Base-by-base conservation (phyloP, 2,329 filamentous ascomycete species). In the Pezicula rhizophila region DNA sequence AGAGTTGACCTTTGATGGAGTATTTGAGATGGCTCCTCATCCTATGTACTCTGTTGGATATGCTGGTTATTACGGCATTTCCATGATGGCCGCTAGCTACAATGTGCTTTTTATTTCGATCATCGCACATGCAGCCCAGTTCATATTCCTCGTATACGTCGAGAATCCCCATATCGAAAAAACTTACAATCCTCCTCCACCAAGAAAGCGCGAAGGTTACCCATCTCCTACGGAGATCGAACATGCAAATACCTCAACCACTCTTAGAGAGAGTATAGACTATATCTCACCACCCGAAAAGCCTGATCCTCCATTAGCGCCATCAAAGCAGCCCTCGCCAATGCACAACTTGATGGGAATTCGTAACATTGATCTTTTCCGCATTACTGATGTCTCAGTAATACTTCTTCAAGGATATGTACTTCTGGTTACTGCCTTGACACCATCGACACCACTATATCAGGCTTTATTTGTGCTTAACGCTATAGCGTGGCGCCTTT, bases 11-110 rank as follows among this genome's bases (percentile, higher is more conserved):
- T 99, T 99, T 68, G 93, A 99, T 65, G 93, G 93, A 49, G 93
- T 99, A 54, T 99, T 97, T 66, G 93, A 99, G 71, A 95, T 99
- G 85, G 93, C 93, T 17, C 93, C 93, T 28, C 93, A 97, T 66
- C 92, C 92, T 55, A 97, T 97, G 92, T 97, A 97, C 71, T 96
- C 91, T 48, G 92, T 97, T 62, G 93, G 93, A 35, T 99, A 99
- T 68, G 90, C 89, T 46, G 93, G 93, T 42, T 99, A 95, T 73
- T 99, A 99, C 66, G 93, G 93, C 59, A 96, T 97, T 64, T 96
- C 92, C 52, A 85, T 96, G 73, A 95, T 99, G 85, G 91, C 90
- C 42, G 92, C 92, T 53, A 99, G 93, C 75, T 97, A 97, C 71
- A 90, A 92, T 63, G 92, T 99, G 50, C 79, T 99, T 44, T 91